phyloP scores from a whole-genome alignment of 106 monocot genomes.

The Dioscorea dumetorum region DNA sequence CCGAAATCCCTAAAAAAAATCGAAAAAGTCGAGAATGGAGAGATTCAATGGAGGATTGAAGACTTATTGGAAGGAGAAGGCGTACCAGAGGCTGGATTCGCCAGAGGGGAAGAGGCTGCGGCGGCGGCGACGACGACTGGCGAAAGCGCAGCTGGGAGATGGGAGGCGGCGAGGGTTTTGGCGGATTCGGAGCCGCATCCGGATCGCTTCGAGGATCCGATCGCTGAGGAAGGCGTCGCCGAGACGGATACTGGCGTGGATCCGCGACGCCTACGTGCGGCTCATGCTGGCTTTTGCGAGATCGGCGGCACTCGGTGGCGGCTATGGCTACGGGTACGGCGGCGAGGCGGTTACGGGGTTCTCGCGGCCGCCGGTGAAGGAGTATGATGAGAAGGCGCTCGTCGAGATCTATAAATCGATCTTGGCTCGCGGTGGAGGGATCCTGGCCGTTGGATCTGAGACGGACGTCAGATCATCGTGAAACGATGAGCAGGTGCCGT shows the following conservation, averaged over 20 bases:
- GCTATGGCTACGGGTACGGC: constrained; percentile 19
- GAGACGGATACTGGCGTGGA: constrained; percentile 25
- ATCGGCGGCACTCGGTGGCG: constrained; percentile 7
- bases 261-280: constrained; percentile 58
- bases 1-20: neutral
- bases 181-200: constrained; percentile 22
- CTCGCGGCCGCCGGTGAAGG: constrained; percentile 19
- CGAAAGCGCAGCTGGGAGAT: constrained; percentile 10
- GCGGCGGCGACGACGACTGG: constrained; percentile 1
- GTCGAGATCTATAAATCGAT: constrained; percentile 50
- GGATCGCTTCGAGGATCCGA: constrained; percentile 11
- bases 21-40: neutral
- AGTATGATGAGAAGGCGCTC: constrained; percentile 57
- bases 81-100: constrained; percentile 15
- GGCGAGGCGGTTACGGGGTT: constrained; percentile 5
- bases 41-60: constrained; percentile 20
- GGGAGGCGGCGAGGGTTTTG: constrained; percentile 17
- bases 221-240: constrained; percentile 20
- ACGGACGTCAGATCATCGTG: no score
- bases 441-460: constrained; percentile 7
- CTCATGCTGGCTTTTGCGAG: constrained; percentile 47
- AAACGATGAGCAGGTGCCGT: no score
- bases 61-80: constrained; percentile 29
- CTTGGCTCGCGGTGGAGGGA: constrained; percentile 22
- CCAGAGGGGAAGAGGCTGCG: neutral